Conservation (phyloP, 164 flowering plant species). For the Sextonia rubra region DNA sequence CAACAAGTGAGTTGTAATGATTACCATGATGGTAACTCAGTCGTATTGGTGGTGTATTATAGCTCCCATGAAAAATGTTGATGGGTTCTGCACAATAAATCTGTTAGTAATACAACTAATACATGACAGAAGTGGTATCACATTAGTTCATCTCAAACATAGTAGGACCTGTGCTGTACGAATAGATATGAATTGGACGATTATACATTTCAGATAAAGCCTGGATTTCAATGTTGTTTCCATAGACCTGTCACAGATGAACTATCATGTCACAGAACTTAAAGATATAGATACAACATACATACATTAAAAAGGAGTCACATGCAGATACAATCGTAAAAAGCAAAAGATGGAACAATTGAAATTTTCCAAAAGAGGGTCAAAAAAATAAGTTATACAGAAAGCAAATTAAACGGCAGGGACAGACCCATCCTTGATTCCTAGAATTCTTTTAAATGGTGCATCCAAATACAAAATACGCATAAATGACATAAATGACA, state of each 20-base stretch:
- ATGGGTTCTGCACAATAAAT: slow-evolving; percentile 73
- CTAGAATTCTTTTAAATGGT: no score
- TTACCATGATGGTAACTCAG: slow-evolving; percentile 95
- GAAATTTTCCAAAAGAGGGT: background rate
- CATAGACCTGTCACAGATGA: slow-evolving; percentile 64
- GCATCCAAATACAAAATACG: no score
- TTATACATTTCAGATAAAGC: slow-evolving; percentile 93
- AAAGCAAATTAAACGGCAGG: no score
- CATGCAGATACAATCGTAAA: no score
- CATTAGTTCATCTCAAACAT: background rate
- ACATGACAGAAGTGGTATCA: background rate
- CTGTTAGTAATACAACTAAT: slow-evolving; percentile 2
- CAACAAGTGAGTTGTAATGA: slow-evolving; percentile 97
- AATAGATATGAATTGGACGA: slow-evolving; percentile 94
- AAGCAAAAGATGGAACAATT: background rate
- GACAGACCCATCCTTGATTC: no score
- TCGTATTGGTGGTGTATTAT: slow-evolving; percentile 83
- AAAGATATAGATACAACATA: background rate
- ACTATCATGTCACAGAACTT: background rate
- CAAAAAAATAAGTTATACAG: slow-evolving; percentile 13
- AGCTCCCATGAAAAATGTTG: slow-evolving; percentile 92
- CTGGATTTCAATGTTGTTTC: slow-evolving; percentile 96
- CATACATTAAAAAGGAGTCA: no score
- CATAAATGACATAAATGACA: no score
- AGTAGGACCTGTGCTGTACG: slow-evolving; percentile 76